phyloP scores from a whole-genome alignment of 257 asterid genomes.

The Coffea eugenioides region DNA sequence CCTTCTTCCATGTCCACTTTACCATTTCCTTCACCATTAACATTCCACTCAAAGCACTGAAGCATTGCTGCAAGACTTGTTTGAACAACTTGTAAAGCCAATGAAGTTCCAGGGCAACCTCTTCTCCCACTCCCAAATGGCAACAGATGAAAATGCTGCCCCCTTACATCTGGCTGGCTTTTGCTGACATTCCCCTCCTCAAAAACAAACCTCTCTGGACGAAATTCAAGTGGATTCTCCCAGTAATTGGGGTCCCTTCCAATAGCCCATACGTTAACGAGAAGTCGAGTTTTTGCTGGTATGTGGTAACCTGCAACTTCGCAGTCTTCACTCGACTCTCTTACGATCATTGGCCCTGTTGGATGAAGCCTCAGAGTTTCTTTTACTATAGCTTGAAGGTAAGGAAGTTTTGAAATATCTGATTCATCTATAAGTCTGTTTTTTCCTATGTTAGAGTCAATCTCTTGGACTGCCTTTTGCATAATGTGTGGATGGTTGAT shows the following conservation, averaged over 20 bases:
- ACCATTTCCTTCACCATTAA: slow-evolving; percentile 20
- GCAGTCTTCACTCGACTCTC: slow-evolving; percentile 58
- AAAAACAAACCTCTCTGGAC: slow-evolving; percentile 58
- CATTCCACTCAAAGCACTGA: slow-evolving; percentile 71
- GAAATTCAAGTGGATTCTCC: slow-evolving; percentile 61
- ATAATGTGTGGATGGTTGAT: slow-evolving; percentile 60
- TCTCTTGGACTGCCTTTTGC: slow-evolving; percentile 51
- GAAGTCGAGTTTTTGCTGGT: slow-evolving; percentile 49
- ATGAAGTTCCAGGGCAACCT: slow-evolving; percentile 74
- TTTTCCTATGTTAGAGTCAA: slow-evolving; percentile 41
- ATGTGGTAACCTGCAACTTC: slow-evolving; percentile 44
- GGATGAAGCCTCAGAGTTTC: slow-evolving; percentile 86
- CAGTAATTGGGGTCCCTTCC: slow-evolving; percentile 58
- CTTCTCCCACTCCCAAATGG: slow-evolving; percentile 77
- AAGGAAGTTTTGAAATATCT: slow-evolving; percentile 57
- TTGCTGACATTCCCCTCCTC: slow-evolving; percentile 27
- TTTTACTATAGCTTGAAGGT: slow-evolving; percentile 63
- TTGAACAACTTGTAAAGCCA: slow-evolving; percentile 67
- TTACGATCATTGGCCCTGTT: slow-evolving; percentile 54
- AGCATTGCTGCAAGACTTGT: slow-evolving; percentile 59
- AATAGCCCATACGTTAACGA: slow-evolving; percentile 74
- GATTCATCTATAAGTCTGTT: slow-evolving; percentile 53
- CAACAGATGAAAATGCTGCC: slow-evolving; percentile 62
- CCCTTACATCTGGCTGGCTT: slow-evolving; percentile 59
- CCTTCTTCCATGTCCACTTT: slow-evolving; percentile 65